phyloP scores from a whole-genome alignment of 2,329 filamentous ascomycete species.

The Ceratocystis huliohia region DNA sequence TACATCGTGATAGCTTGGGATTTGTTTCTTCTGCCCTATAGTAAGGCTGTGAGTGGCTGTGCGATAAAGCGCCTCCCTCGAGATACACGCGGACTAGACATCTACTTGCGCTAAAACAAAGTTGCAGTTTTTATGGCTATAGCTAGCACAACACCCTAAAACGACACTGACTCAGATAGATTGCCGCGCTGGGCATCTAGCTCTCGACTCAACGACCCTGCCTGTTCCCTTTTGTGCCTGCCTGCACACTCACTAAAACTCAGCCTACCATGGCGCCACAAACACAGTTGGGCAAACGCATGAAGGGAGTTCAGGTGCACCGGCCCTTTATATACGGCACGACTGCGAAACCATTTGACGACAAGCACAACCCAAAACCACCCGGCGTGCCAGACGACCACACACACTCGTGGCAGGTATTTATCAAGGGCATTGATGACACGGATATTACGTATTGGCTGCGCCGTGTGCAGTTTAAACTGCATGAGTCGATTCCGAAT shows the following conservation, averaged over 20 bases:
- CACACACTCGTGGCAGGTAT: constrained; percentile 93
- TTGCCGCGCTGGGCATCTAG: background rate
- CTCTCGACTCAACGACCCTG: background rate
- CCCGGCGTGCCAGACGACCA: constrained; percentile 71
- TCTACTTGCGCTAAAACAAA: no score
- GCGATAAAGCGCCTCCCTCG: no score
- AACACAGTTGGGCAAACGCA: constrained; percentile 46
- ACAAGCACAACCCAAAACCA: constrained; percentile 64
- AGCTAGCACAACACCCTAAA: no score
- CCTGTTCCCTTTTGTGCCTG: background rate
- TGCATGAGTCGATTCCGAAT: constrained; percentile 93
- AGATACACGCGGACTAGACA: no score
- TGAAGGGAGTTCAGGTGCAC: constrained; percentile 51
- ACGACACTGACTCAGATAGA: background rate
- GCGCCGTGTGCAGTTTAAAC: constrained; percentile 92
- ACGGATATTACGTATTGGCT: constrained; percentile 92
- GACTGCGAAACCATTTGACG: constrained; percentile 67
- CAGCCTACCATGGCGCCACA: constrained; percentile 42
- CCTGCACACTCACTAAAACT: background rate
- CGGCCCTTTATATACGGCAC: constrained; percentile 63
- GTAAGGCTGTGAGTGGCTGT: no score
- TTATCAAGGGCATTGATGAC: constrained; percentile 79
- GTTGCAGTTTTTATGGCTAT: no score
- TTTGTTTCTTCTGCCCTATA: no score
- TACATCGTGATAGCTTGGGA: no score